A percentile compares a stretch with the other conserved stretches of the same genome.
Conservation (phyloP, 352 stramenopile genomes). For the Thraustotheca clavata region DNA sequence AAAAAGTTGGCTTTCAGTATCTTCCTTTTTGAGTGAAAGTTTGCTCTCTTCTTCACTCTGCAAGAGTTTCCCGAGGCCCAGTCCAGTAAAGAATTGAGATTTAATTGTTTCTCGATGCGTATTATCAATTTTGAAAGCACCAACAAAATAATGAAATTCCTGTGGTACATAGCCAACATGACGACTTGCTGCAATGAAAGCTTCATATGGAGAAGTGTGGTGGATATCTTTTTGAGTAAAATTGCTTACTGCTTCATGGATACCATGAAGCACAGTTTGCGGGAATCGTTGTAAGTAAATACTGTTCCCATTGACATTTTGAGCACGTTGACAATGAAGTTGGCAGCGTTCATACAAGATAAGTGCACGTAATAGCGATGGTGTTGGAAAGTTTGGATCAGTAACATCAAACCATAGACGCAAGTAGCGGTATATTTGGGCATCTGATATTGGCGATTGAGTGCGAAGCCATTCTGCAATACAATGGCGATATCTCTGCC, state of each 20-base stretch:
- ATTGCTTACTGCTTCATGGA: background rate
- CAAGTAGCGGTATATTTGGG: background rate
- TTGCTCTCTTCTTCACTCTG: background rate
- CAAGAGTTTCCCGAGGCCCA: background rate
- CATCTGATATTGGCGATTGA: conserved; percentile 1
- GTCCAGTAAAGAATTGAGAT: background rate
- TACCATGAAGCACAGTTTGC: background rate
- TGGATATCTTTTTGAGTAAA: background rate
- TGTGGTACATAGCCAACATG: background rate
- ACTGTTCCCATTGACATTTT: conserved; percentile 1
- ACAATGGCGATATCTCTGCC: background rate
- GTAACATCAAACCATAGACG: conserved; percentile 11
- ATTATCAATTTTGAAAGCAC: background rate
- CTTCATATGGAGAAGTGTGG: background rate
- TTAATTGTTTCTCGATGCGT: background rate
- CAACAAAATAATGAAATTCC: background rate
- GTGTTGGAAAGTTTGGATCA: conserved; percentile 4
- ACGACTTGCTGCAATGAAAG: background rate
- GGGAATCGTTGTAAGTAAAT: conserved; percentile 3
- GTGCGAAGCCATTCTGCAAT: conserved; percentile 1
- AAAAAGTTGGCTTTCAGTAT: background rate
- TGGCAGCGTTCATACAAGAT: conserved; percentile 4
- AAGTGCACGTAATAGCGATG: background rate
- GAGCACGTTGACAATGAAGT: conserved; percentile 7
- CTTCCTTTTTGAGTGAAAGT: background rate